phyloP scores from a whole-genome alignment of 805 yeast species.

The Candida stauntonica region DNA sequence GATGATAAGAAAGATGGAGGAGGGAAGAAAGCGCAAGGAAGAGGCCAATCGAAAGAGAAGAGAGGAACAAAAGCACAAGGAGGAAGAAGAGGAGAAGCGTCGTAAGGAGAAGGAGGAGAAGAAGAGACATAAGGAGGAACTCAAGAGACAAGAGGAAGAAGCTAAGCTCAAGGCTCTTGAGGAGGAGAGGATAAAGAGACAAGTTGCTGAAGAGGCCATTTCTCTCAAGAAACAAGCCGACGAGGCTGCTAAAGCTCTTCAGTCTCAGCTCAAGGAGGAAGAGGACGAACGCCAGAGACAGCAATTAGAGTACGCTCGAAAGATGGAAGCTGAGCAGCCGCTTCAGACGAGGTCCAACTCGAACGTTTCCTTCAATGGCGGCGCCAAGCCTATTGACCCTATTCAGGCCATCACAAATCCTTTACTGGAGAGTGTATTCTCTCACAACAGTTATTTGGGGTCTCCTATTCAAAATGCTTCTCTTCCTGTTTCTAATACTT shows the following conservation, averaged over 20 bases:
- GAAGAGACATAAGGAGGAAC: conserved; percentile 35
- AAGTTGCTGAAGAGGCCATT: conserved; percentile 4
- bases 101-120: conserved; percentile 28
- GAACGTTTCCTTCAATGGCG: background rate
- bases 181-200: conserved; percentile 22
- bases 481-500: background rate
- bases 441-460: background rate
- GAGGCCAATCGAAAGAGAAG: conserved; percentile 38
- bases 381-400: conserved; percentile 1
- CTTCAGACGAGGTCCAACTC: conserved; percentile 7
- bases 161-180: conserved; percentile 31
- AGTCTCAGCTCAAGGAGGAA: conserved; percentile 4
- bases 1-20: conserved; percentile 38
- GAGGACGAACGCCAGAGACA: conserved; percentile 5
- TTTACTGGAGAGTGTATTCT: conserved; percentile 3
- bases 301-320: conserved; percentile 2
- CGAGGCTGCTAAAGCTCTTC: conserved; percentile 3
- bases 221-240: conserved; percentile 4
- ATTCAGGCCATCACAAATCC: conserved; percentile 1
- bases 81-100: conserved; percentile 34
- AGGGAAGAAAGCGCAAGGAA: conserved; percentile 36
- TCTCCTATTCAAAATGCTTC: background rate
- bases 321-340: conserved; percentile 8
- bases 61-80: conserved; percentile 34
- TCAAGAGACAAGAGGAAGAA: conserved; percentile 30